These are phyloP conservation scores for Penicillium egyptiacum DNA, from an alignment of 495 filamentous ascomycete genomes.

Conservation along the genomic window DNA sequence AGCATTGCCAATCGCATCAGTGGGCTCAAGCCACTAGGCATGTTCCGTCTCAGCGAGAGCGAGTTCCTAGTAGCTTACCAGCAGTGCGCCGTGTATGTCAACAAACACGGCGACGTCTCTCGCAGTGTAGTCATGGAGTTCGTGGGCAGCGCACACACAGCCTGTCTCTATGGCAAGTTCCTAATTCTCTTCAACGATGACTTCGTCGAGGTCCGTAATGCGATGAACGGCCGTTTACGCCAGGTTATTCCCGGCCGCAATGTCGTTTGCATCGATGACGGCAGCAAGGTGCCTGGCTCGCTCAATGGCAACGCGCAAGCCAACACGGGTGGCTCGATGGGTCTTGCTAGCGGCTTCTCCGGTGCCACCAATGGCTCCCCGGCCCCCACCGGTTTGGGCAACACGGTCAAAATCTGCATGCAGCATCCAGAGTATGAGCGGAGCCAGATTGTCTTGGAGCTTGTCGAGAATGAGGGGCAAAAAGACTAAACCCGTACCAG, in stretches of 20 bases:
- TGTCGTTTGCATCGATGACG: constrained; percentile 86
- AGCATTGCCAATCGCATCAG: constrained; percentile 79
- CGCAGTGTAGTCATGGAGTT: constrained; percentile 96
- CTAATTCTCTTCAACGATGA: constrained; percentile 83
- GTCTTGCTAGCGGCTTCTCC: constrained; percentile 27
- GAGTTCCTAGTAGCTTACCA: constrained; percentile 95
- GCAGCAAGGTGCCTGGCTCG: constrained; percentile 50
- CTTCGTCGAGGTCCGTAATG: constrained; percentile 95
- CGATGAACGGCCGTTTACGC: constrained; percentile 87
- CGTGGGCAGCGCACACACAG: constrained; percentile 83
- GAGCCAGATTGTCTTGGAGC: constrained; percentile 83
- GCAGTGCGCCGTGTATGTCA: constrained; percentile 94
- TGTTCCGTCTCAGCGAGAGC: constrained; percentile 91
- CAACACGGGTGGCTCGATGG: constrained; percentile 26
- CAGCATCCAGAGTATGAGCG: constrained; percentile 83
- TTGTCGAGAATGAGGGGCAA: constrained; percentile 93
- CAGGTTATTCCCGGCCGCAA: constrained; percentile 93
- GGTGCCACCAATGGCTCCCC: constrained; percentile 32
- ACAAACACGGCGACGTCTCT: constrained; percentile 94
- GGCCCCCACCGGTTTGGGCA: constrained; percentile 20
- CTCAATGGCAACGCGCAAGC: constrained; percentile 29
- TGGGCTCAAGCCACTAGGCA: constrained; percentile 81
- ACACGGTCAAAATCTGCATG: constrained; percentile 91
- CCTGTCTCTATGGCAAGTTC: constrained; percentile 74
- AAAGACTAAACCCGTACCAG: constrained; percentile 52